Evolutionary conservation across 768 basidiomycete genomes (phyloP).

Genomic region (Leccinum olivaceopallidum): DNA sequence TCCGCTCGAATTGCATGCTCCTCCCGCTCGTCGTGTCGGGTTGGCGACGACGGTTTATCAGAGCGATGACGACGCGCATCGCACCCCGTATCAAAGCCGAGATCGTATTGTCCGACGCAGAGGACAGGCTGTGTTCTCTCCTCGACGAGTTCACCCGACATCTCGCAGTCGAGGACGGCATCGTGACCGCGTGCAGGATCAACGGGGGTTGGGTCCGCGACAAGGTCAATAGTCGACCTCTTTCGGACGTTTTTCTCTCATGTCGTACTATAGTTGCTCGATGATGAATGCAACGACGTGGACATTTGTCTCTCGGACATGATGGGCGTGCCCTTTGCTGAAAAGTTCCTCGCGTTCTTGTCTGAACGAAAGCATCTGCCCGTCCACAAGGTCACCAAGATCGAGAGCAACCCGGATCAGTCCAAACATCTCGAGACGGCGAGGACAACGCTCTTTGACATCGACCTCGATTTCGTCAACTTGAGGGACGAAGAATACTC

Average conservation of each 20-base stretch:
- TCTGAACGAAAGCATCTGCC: constrained; percentile 33
- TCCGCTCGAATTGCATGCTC: constrained; percentile 27
- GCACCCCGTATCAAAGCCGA: constrained; percentile 32
- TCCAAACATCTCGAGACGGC: constrained; percentile 98
- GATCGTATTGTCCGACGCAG: constrained; percentile 64
- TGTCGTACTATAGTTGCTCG: constrained; percentile 61
- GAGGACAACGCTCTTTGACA: constrained; percentile 72
- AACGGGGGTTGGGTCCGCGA: constrained; percentile 99
- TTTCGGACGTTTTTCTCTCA: constrained; percentile 15
- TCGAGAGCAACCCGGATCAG: constrained; percentile 94
- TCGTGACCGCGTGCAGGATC: constrained; percentile 75
- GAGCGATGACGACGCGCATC: constrained; percentile 36
- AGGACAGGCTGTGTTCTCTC: constrained; percentile 70
- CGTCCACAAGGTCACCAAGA: constrained; percentile 65
- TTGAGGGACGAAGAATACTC: constrained; percentile 92
- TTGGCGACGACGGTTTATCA: constrained; percentile 5
- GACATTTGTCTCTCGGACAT: constrained; percentile 89
- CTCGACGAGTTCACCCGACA: constrained; percentile 74
- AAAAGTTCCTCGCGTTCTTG: constrained; percentile 64
- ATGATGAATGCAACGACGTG: constrained; percentile 82
- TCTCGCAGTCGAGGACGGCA: constrained; percentile 51
- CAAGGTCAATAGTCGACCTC: constrained; percentile 61
- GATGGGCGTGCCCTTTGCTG: constrained; percentile 90
- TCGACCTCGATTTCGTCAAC: constrained; percentile 93
- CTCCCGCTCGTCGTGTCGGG: constrained; percentile 11